Evolutionary conservation across 495 filamentous ascomycete genomes (phyloP).

Genomic region (Talaromyces thailandensis): DNA sequence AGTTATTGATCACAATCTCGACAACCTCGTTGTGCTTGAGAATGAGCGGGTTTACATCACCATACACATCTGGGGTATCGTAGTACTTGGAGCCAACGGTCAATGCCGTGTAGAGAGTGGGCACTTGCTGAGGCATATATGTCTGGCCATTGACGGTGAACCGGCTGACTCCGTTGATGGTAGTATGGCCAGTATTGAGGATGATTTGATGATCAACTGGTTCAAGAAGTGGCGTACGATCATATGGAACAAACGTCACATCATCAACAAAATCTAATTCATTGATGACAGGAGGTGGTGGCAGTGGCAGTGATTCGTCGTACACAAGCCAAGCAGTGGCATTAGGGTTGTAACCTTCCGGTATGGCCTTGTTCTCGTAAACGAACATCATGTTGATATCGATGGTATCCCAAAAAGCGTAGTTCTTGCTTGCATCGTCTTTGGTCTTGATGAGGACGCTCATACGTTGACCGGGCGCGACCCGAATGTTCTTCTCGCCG

Average conservation of each 20-base stretch:
- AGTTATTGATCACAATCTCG: slow-evolving; percentile 57
- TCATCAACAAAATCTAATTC: slow-evolving; percentile 65
- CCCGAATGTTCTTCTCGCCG: slow-evolving; percentile 46
- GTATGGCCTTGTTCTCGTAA: slow-evolving; percentile 23
- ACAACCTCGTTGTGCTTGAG: slow-evolving; percentile 41
- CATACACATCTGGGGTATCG: slow-evolving; percentile 33
- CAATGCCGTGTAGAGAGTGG: slow-evolving; percentile 66
- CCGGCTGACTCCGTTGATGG: slow-evolving; percentile 49
- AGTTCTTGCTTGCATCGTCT: slow-evolving; percentile 33
- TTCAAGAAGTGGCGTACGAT: slow-evolving; percentile 43
- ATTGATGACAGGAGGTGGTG: slow-evolving; percentile 44
- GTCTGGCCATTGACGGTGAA: slow-evolving; percentile 37
- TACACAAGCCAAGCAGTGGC: slow-evolving; percentile 76
- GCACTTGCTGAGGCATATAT: slow-evolving; percentile 54
- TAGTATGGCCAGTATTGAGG: slow-evolving; percentile 42
- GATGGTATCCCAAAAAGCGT: slow-evolving; percentile 49
- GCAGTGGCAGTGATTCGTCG: slow-evolving; percentile 48
- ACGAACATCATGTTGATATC: slow-evolving; percentile 47
- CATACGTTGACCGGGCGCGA: slow-evolving; percentile 64
- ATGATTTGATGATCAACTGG: slow-evolving; percentile 24
- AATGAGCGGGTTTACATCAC: slow-evolving; percentile 35
- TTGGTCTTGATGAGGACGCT: slow-evolving; percentile 56
- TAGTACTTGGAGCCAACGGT: slow-evolving; percentile 36
- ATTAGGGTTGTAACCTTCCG: slow-evolving; percentile 51
- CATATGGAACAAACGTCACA: slow-evolving; percentile 55